phyloP scores from a whole-genome alignment of 2,329 filamentous ascomycete species.

The Sclerotiophoma versabilis region DNA sequence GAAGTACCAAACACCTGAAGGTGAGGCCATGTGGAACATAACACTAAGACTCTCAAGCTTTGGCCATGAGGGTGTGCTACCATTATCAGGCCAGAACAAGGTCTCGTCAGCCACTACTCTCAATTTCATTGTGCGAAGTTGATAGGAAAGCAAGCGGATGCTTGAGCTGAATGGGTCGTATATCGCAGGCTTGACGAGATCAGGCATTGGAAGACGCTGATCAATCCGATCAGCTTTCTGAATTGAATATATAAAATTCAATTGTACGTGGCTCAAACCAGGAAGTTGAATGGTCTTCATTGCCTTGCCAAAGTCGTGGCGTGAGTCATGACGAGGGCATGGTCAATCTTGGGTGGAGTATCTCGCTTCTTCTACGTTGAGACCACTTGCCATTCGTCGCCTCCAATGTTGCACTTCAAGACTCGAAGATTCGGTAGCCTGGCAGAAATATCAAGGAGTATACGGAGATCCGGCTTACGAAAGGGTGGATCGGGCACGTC shows the following conservation, averaged over 20 bases:
- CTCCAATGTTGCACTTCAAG: slow-evolving; percentile 4
- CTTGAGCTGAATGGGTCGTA: slow-evolving; percentile 29
- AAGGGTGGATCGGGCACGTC: neutral
- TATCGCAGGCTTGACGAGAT: slow-evolving; percentile 23
- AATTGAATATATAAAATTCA: slow-evolving; percentile 15
- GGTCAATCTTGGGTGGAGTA: slow-evolving; percentile 22
- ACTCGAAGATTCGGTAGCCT: slow-evolving; percentile 15
- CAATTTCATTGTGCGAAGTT: slow-evolving; percentile 20
- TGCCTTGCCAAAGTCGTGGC: slow-evolving; percentile 30
- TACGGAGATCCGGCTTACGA: slow-evolving; percentile 23
- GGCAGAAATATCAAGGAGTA: slow-evolving; percentile 19
- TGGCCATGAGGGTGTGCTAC: slow-evolving; percentile 6
- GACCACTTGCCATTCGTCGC: slow-evolving; percentile 15
- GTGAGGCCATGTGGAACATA: slow-evolving; percentile 23
- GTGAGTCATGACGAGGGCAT: slow-evolving; percentile 30
- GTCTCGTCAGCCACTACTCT: slow-evolving; percentile 23
- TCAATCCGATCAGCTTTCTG: slow-evolving; percentile 3
- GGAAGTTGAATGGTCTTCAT: slow-evolving; percentile 12
- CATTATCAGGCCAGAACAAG: slow-evolving; percentile 26
- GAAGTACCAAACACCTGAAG: slow-evolving; percentile 32
- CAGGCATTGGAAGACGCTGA: slow-evolving; percentile 9
- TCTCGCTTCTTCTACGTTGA: neutral
- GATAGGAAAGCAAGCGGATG: slow-evolving; percentile 25
- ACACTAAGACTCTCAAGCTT: slow-evolving; percentile 8
- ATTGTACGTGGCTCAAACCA: slow-evolving; percentile 13